Evolutionary conservation across 2,329 filamentous ascomycete genomes (phyloP), one percentile per base, ranked within the genome.

Genomic region (Chaetomiaceae sp.): DNA sequence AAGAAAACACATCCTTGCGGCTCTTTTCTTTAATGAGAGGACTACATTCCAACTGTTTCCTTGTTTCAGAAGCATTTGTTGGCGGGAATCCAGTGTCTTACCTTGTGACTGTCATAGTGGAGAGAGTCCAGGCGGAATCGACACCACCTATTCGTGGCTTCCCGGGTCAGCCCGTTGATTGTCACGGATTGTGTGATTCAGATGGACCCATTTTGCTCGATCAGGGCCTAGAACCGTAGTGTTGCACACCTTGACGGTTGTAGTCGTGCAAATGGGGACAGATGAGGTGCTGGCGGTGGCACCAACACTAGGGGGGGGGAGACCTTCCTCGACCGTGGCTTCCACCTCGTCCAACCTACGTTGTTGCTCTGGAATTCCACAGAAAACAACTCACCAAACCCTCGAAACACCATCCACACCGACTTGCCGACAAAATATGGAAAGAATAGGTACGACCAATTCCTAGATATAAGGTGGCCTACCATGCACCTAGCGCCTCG

Each of bases 31-130:
- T 21, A 8, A 21, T 23, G 6, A 33, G 5, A 14, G 16, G 37
- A 45, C 36, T 27, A 7, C 27, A 49, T 37, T 36, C 23, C 48
- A 32, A 10, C 10, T 37, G 14, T 18, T 33, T 32, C 27, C 27
- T 14, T 32, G 37, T 42, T 48, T 51, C 47, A 53, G 23, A 21
- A 41, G 14, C 18, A 36, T 48, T n/a, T 30, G 40, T 14, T 5
- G 29, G 20, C 37, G 25, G 37, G 37, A 36, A 29, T 27, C 20
- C 29, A 37, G 23, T 51, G 51, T 56, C 51, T 54, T 49, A 47
- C 37, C 21, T 32, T 20, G 25, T 37, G 32, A 37, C 36, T 10
- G 20, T 5, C 33, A 36, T 16, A 5, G 18, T 16, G 33, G 33
- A 33, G 9, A 9, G 5, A 9, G 25, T 9, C 25, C 9, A 27